Conservation (phyloP, 306 rosid genomes). For the Vigna nakashimae region DNA sequence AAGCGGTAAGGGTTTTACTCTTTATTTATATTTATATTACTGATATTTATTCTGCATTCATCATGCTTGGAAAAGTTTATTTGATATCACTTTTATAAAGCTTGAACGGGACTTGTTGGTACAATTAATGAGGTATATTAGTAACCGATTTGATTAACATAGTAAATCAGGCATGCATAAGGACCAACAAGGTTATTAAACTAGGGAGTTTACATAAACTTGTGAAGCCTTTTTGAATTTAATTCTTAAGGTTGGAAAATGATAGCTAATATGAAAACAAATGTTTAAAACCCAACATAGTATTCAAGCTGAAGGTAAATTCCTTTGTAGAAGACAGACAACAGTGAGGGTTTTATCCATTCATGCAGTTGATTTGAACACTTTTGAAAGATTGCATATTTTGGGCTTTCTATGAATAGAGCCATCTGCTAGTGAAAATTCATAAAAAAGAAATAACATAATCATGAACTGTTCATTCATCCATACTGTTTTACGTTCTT, state of each 20-base stretch:
- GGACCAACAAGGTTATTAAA: background rate
- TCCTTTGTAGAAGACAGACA: background rate
- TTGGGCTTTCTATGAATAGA: too few species aligned
- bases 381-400: background rate
- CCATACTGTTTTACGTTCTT: background rate
- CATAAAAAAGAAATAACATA: background rate
- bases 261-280: background rate
- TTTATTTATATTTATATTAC: background rate
- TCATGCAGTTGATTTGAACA: background rate
- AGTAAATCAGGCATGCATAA: background rate
- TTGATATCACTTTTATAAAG: background rate
- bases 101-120: too few species aligned
- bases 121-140: background rate
- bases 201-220: background rate
- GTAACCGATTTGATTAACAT: background rate
- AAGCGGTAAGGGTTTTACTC: constrained; percentile 70
- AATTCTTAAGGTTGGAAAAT: background rate
- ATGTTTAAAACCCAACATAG: background rate
- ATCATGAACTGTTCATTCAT: background rate
- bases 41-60: background rate
- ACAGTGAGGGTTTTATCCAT: background rate
- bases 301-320: background rate
- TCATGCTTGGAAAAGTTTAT: background rate
- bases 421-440: background rate
- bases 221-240: background rate